Percentiles rank a stretch among this genome's conserved stretches.
phyloP scores from a whole-genome alignment of 129 eudicot species.

The Erigeron canadensis region DNA sequence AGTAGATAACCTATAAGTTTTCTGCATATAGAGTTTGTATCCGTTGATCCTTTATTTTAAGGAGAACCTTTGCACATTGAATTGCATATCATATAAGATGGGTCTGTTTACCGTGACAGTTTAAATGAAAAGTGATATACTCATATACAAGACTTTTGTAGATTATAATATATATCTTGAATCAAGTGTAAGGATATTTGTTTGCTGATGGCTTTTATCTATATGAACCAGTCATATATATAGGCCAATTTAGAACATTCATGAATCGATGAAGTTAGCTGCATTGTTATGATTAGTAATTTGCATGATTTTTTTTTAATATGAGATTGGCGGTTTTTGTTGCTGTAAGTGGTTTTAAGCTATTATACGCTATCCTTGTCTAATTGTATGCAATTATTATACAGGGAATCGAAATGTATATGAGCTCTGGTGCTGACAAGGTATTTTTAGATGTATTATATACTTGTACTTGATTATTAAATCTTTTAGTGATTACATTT shows the following conservation, averaged over 20 bases:
- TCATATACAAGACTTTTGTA: no score
- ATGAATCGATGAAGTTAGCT: background rate
- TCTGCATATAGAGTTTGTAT: background rate
- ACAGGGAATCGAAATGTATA: conserved; percentile 89
- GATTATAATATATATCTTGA: background rate
- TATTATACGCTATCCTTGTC: conserved; percentile 19
- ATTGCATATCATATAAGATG: background rate
- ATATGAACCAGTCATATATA: background rate
- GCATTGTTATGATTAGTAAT: background rate
- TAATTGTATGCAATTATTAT: conserved; percentile 22
- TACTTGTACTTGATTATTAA: conserved; percentile 14
- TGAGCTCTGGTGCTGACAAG: conserved; percentile 78
- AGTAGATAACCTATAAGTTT: background rate
- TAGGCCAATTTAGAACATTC: background rate
- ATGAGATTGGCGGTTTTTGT: background rate
- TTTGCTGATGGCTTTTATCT: background rate
- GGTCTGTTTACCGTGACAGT: background rate
- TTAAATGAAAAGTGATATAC: background rate
- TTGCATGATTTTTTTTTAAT: background rate
- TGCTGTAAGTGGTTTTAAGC: background rate
- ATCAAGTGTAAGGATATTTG: background rate
- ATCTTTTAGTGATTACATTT: no score
- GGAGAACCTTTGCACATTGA: background rate
- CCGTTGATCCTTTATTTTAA: background rate
- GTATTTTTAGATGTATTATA: conserved; percentile 33